Percentiles rank a stretch among this genome's conserved stretches.
Conservation (phyloP, 2,329 filamentous ascomycete genomes). For the Pestalotiopsis sp. region DNA sequence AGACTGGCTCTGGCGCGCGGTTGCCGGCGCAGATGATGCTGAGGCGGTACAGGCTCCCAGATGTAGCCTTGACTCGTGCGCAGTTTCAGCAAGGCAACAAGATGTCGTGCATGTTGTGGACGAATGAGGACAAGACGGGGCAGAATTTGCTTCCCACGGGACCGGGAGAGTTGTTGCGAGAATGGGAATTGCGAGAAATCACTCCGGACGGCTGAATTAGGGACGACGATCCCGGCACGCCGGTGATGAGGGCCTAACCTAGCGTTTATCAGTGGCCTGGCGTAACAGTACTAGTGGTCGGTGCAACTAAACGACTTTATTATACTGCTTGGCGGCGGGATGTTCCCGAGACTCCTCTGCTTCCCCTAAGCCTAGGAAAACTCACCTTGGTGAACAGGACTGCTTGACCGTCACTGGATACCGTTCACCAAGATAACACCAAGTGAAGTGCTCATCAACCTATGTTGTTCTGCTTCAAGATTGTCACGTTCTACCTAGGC, state of each 20-base stretch:
- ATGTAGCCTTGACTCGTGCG: neutral
- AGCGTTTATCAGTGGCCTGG: neutral
- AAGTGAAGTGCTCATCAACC: too few species aligned
- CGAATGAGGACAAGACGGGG: constrained; percentile 9
- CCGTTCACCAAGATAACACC: too few species aligned
- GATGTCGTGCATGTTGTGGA: constrained; percentile 13
- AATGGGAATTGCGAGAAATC: neutral
- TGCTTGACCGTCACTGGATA: too few species aligned
- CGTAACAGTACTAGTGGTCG: too few species aligned
- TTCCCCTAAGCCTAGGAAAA: too few species aligned
- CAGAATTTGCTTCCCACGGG: neutral
- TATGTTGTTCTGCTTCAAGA: too few species aligned
- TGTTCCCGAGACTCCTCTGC: too few species aligned
- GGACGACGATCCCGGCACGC: neutral
- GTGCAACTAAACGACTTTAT: too few species aligned
- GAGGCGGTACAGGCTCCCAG: neutral
- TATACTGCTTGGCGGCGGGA: too few species aligned
- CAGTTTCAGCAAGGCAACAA: constrained; percentile 2
- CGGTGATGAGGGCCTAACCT: neutral
- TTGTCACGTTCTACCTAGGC: too few species aligned
- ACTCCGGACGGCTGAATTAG: neutral
- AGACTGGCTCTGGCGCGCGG: constrained; percentile 10
- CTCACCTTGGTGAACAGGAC: too few species aligned
- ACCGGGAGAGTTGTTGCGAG: neutral
- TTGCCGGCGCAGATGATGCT: constrained; percentile 10